Conservation (phyloP, 495 filamentous ascomycete species). For the Lasiosphaeria ovina region DNA sequence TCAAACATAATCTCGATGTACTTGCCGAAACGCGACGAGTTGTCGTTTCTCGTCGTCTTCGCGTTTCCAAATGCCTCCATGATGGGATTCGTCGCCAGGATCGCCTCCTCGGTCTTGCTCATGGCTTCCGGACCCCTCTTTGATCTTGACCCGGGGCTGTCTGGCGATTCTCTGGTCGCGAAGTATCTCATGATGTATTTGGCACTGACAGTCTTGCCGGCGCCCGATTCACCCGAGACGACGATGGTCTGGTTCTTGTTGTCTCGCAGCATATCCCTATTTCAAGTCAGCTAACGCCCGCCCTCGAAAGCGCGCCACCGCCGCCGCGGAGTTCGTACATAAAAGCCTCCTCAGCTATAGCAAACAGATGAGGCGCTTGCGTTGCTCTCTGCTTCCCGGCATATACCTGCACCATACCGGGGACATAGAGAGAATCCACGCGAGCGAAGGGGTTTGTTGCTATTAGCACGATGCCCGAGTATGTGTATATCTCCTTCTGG, state of each 20-base stretch:
- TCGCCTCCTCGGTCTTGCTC: constrained; percentile 98
- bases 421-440: constrained; percentile 97
- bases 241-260: constrained; percentile 97
- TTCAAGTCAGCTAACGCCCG: constrained; percentile 7
- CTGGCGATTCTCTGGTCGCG: constrained; percentile 92
- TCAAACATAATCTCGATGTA: constrained; percentile 99
- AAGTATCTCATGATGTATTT: constrained; percentile 99
- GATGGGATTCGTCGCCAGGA: constrained; percentile 96
- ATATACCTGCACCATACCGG: constrained; percentile 98
- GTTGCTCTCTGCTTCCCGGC: constrained; percentile 95
- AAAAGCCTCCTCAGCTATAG: constrained; percentile 98
- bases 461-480: constrained; percentile 97
- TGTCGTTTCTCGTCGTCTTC: constrained; percentile 98
- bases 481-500: constrained; percentile 99
- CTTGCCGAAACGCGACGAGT: constrained; percentile 98
- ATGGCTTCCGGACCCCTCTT: constrained; percentile 83
- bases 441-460: constrained; percentile 97
- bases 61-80: constrained; percentile 99
- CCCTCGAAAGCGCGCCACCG: neutral
- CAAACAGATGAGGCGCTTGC: constrained; percentile 96
- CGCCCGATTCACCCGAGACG: constrained; percentile 96
- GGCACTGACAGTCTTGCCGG: constrained; percentile 97
- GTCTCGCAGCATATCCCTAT: constrained; percentile 96
- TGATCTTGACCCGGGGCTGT: constrained; percentile 74
- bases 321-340: constrained; percentile 57